These are phyloP conservation scores for Bryum argenteum DNA, from an alignment of 225 moss, liverwort and hornwort genomes.

Conservation along the genomic window DNA sequence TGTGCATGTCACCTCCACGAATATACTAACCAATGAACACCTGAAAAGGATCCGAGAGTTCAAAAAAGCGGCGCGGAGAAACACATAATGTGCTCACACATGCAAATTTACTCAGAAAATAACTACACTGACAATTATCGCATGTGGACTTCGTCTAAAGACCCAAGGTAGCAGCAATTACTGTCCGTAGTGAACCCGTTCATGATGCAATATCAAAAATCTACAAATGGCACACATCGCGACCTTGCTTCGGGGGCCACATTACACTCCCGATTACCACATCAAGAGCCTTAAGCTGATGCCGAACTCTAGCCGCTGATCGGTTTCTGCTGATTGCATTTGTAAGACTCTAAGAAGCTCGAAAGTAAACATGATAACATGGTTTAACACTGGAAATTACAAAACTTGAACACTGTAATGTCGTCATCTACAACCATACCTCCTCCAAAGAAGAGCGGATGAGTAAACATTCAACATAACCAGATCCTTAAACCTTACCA, in stretches of 20 bases:
- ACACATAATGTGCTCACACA: not conserved
- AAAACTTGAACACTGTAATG: not conserved
- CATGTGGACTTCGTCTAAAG: no score
- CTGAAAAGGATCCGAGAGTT: fast-evolving
- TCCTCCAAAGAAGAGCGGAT: not conserved
- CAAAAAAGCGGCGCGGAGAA: not conserved
- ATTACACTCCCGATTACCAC: no score
- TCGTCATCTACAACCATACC: not conserved
- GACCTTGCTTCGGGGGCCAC: no score
- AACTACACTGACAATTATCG: no score
- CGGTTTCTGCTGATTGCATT: not conserved
- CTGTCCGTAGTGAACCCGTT: no score
- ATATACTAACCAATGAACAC: not conserved
- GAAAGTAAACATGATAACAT: no score
- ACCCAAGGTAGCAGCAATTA: no score
- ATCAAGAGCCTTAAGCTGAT: no score
- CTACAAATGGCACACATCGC: no score
- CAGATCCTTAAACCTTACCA: not conserved
- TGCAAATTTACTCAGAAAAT: not conserved
- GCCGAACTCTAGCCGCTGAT: no score
- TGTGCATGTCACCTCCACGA: not conserved
- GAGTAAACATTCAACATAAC: fast-evolving
- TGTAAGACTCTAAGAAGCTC: no score
- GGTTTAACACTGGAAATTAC: not conserved
- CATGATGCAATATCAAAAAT: no score